These are phyloP conservation scores for Teratosphaeriaceae sp. DNA, from an alignment of 2,329 filamentous ascomycete species.

Conservation along the genomic window DNA sequence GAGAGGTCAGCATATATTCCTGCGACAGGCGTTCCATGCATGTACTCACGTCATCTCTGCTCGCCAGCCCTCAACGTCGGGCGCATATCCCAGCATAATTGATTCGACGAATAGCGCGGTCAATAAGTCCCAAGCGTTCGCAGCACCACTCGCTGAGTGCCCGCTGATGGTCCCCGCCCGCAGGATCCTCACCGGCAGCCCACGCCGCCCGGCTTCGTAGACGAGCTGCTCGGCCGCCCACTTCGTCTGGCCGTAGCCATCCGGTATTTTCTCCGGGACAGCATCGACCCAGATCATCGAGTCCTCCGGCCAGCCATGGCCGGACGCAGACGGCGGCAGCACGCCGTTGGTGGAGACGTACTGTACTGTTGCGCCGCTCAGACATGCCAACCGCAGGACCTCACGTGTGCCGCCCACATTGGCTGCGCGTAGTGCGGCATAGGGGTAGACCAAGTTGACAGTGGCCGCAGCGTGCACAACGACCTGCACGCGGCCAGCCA, in stretches of 20 bases:
- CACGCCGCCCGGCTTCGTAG: slow-evolving; percentile 59
- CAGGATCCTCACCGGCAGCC: slow-evolving; percentile 64
- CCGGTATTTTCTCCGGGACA: slow-evolving; percentile 61
- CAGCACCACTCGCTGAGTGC: slow-evolving; percentile 66
- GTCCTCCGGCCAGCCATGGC: slow-evolving; percentile 64
- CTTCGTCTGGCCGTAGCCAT: slow-evolving; percentile 74
- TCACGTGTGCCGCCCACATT: slow-evolving; percentile 77
- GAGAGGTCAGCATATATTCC: too few species aligned
- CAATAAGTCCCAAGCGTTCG: slow-evolving; percentile 72
- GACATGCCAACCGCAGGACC: slow-evolving; percentile 62
- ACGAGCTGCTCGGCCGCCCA: slow-evolving; percentile 76
- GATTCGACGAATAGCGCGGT: slow-evolving; percentile 73
- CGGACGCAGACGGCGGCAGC: slow-evolving; percentile 56
- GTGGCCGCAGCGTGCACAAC: slow-evolving; percentile 72
- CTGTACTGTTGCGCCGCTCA: slow-evolving; percentile 64
- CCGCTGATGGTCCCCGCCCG: slow-evolving; percentile 73
- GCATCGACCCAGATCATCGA: slow-evolving; percentile 60
- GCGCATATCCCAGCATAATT: slow-evolving; percentile 62
- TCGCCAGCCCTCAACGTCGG: slow-evolving; percentile 67
- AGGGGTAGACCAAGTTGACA: slow-evolving; percentile 76
- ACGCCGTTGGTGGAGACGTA: slow-evolving; percentile 78
- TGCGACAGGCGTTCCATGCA: too few species aligned
- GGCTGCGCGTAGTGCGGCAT: slow-evolving; percentile 64
- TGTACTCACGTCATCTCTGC: slow-evolving; percentile 59
- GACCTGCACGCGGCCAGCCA: slow-evolving; percentile 61